Base-by-base conservation (phyloP, 805 yeast genomes). In the Teunomyces cretensis region DNA sequence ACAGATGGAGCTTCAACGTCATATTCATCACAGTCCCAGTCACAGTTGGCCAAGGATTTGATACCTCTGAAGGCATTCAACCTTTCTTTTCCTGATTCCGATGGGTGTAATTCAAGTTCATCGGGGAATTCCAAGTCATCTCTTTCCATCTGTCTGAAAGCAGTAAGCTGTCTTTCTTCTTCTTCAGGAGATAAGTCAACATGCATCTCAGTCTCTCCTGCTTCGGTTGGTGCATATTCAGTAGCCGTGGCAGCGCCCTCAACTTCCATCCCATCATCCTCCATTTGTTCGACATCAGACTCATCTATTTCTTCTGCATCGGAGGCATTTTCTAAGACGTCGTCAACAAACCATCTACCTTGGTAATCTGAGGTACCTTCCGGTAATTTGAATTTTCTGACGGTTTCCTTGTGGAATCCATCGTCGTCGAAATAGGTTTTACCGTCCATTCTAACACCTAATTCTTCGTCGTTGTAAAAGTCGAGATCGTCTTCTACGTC, bases 51-150 rank as follows among this genome's bases (percentile, higher is more conserved):
- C 49, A 95, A 67, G 30, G 87, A 86, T 64, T 88, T 88, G 52
- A 91, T 78, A 48, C 98, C 98, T 64, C 97, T 79, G 66, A 89
- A 92, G 49, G 90, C 79, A 26, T 74, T 67, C 46, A 94, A 74
- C 51, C 88, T 78, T 51, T 90, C 89, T 55, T 78, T 78, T 8
- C 88, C 98, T 4, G 86, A 76, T 52, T 79, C 91, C 5, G 65
- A 61, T 26, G 97, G 97, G 38, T 75, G 78, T 35, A 94, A 69
- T 63, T 94, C 98, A 45, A 92, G 68, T 68, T 94, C 99, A 67
- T 94, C 99, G 0, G 98, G 98, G 74, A 90, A 94, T 56, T 91
- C 96, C 30, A 81, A 76, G 61, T 89, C 97, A 44, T 91, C 97
- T 48, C 79, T 78, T 53, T 83, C 96, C 50, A 80, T 65, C 32